Percentiles rank a stretch among this genome's conserved stretches.
Evolutionary conservation across 169 alveolate species (phyloP).

Genomic region (Fabrea salina): DNA sequence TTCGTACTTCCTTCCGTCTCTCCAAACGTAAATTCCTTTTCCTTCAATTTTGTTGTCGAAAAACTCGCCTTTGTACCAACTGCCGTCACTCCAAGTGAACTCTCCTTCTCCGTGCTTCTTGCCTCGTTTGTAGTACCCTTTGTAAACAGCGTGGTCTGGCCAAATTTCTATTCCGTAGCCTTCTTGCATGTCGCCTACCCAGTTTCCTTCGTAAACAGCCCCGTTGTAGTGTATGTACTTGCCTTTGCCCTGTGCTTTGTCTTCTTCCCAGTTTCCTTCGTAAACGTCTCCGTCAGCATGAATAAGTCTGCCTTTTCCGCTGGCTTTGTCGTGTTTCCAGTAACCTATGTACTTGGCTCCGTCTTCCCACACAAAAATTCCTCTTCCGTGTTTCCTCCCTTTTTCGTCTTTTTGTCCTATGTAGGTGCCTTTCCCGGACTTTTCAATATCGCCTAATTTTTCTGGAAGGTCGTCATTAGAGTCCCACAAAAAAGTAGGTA

Average conservation of each 20-base stretch:
- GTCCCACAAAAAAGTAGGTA: too few species aligned
- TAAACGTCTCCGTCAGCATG: conserved; percentile 46
- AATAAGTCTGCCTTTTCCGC: conserved; percentile 35
- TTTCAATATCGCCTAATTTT: too few species aligned
- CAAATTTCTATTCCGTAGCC: conserved; percentile 63
- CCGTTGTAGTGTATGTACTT: conserved; percentile 50
- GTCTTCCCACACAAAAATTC: conserved; percentile 66
- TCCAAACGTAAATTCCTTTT: conserved; percentile 24
- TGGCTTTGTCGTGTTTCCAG: conserved; percentile 35
- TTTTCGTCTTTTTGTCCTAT: conserved; percentile 52
- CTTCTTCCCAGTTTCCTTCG: conserved; percentile 61
- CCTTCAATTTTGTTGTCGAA: conserved; percentile 38
- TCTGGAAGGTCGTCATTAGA: too few species aligned
- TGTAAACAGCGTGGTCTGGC: conserved; percentile 61
- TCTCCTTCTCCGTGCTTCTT: conserved; percentile 70
- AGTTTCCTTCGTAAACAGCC: conserved; percentile 59
- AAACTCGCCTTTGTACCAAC: conserved; percentile 65
- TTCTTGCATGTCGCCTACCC: conserved; percentile 36
- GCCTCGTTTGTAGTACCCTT: conserved; percentile 56
- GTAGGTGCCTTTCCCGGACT: conserved; percentile 46
- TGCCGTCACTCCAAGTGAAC: conserved; percentile 78
- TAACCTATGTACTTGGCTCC: conserved; percentile 42
- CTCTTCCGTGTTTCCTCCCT: conserved; percentile 60
- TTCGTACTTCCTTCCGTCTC: conserved; percentile 42
- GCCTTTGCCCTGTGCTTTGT: conserved; percentile 54